Conservation (phyloP, 805 yeast genomes). For the Priceomyces haplophilus region DNA sequence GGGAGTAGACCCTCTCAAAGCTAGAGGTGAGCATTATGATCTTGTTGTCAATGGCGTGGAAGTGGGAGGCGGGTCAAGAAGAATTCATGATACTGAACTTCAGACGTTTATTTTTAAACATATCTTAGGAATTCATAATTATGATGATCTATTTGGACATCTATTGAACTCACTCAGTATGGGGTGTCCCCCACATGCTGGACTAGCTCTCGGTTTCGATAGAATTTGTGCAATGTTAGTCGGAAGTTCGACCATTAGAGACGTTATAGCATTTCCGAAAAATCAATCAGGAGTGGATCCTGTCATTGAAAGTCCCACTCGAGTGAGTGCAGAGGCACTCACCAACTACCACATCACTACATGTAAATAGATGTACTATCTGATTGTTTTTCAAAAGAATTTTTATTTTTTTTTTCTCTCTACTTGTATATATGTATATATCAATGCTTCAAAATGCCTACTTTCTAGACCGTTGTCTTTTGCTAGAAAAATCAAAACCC, state of each 20-base stretch:
- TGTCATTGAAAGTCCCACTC: slow-evolving; percentile 82
- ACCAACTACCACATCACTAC: slow-evolving; percentile 45
- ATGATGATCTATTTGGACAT: slow-evolving; percentile 77
- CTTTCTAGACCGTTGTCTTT: slow-evolving; percentile 4
- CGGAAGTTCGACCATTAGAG: slow-evolving; percentile 77
- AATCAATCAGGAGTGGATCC: slow-evolving; percentile 84
- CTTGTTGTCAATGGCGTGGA: slow-evolving; percentile 92
- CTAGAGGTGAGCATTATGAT: slow-evolving; percentile 90
- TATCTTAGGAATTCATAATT: slow-evolving; percentile 57
- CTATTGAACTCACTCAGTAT: slow-evolving; percentile 72
- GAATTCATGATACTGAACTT: slow-evolving; percentile 82
- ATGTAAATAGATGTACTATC: slow-evolving; percentile 8
- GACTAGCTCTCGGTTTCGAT: slow-evolving; percentile 93
- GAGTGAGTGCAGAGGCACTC: slow-evolving; percentile 50
- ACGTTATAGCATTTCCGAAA: slow-evolving; percentile 95
- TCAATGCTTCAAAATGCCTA: slow-evolving; percentile 3
- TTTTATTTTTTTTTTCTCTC: too few relatives aligned
- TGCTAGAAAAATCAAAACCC: neutral
- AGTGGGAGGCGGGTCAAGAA: slow-evolving; percentile 94
- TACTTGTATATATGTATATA: slow-evolving; percentile 5
- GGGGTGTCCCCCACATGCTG: slow-evolving; percentile 99
- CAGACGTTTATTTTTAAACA: slow-evolving; percentile 71
- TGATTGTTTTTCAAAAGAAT: too few relatives aligned
- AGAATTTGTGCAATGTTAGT: slow-evolving; percentile 86
- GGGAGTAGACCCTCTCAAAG: slow-evolving; percentile 53